Base-by-base conservation (phyloP, 768 basidiomycete genomes). In the Serendipita indica region DNA sequence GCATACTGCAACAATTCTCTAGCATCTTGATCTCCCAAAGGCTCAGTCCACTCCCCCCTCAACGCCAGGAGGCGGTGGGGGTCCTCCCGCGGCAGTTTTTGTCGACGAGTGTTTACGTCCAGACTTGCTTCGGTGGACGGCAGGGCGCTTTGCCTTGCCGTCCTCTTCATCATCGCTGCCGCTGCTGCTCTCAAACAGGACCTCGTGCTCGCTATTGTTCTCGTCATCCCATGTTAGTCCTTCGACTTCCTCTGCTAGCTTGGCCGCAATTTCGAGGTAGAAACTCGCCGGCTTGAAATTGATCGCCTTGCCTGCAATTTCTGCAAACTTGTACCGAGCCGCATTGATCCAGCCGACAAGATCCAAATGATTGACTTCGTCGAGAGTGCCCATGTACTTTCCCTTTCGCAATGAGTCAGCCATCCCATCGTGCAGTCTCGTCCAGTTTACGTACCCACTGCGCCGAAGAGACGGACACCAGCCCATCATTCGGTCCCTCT, bases 311-410 rank as follows among this genome's bases (percentile, higher is more conserved):
- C 93, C 96, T 64, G 79, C 82, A 70, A 92, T 86, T 65, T 86
- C 83, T 0, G 89, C 85, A 79, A 89, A 87, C 66, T 89, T 89
- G 70, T 89, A 94, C 30, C 86, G 74, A 1, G 89, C 86, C 3
- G 82, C 77, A 69, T 92, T 93, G 54, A 90, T 84, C 94, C 93
- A 97, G 3, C 93, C 91, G 10, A 96, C 89, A 34, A 89, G 78
- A 66, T 90, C 89, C 33, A 94, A 78, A 67, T 99, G 96, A 65
- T 89, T 94, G 14, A 96, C 96, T 59, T 86, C 78, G 34, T 79
- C 76, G 18, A 99, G 73, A 1, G 94, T 98, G n/a, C 92, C 96
- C 56, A 89, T 78, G 67, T 98, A 97, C 16, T 84, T 90, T 34
- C 96, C 96, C 84, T 86, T 64, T 1, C 56, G n/a, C 22, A 13